phyloP scores from a whole-genome alignment of 129 eudicot species.

The Lactuca sativa region DNA sequence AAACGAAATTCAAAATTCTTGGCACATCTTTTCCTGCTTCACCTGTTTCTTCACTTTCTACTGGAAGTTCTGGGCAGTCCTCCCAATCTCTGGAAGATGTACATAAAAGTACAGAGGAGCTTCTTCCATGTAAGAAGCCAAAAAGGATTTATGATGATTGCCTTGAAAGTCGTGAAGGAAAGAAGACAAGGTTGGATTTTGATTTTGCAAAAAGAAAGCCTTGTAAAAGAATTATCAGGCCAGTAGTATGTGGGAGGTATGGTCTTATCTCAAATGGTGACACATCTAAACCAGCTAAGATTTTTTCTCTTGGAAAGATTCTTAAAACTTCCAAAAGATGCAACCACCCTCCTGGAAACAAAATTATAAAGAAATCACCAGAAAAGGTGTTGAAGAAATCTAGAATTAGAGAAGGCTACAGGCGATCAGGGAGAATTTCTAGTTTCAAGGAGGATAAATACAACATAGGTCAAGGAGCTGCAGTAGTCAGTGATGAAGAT shows the following conservation, averaged over 20 bases:
- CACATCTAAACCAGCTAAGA: constrained; percentile 59
- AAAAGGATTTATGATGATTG: constrained; percentile 31
- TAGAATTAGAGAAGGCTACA: constrained; percentile 24
- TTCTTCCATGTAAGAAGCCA: constrained; percentile 15
- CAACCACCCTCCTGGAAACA: constrained; percentile 24
- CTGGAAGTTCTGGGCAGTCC: constrained; percentile 37
- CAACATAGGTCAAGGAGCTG: constrained; percentile 16
- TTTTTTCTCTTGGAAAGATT: constrained; percentile 48
- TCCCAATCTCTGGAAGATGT: constrained; percentile 27
- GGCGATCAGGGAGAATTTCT: constrained; percentile 16
- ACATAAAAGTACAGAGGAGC: constrained; percentile 21
- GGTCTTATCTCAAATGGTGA: constrained; percentile 66
- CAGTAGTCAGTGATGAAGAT: constrained; percentile 30
- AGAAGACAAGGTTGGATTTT: constrained; percentile 35
- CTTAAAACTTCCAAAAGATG: constrained; percentile 43
- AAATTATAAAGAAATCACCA: constrained; percentile 19
- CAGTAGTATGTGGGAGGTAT: constrained; percentile 61
- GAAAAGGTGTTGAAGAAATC: constrained; percentile 31
- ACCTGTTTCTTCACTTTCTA: constrained; percentile 33
- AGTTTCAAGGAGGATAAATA: constrained; percentile 16
- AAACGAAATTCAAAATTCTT: constrained; percentile 40
- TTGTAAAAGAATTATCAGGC: constrained; percentile 38
- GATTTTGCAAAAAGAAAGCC: constrained; percentile 23
- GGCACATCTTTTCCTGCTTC: constrained; percentile 36
- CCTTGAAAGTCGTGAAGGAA: constrained; percentile 37